Conservation (phyloP, 306 rosid species). For the Ochetophila trinervis region DNA sequence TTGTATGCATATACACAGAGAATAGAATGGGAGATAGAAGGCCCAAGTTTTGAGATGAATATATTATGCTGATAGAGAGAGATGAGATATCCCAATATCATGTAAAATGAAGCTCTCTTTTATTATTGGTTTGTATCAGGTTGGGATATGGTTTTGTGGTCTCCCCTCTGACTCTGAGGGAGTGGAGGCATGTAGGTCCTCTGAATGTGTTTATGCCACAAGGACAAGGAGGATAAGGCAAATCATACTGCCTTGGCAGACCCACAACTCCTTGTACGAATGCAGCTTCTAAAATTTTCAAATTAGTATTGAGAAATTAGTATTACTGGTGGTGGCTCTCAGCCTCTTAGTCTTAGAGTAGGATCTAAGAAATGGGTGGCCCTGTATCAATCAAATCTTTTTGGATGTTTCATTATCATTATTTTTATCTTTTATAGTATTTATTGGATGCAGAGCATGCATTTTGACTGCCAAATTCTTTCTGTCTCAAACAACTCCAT, state of each 20-base stretch:
- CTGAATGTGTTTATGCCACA: not conserved
- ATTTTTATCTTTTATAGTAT: no score
- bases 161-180: not conserved
- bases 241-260: conserved; percentile 1
- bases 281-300: no score
- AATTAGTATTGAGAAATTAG: no score
- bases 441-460: no score
- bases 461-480: no score
- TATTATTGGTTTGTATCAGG: not conserved
- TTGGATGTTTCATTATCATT: no score
- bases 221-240: not conserved
- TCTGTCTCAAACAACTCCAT: no score
- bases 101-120: not conserved
- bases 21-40: not conserved
- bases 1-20: not conserved
- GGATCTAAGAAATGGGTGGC: no score
- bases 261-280: no score
- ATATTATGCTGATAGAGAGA: not conserved
- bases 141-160: conserved; percentile 7
- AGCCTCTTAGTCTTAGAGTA: no score
- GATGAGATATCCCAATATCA: not conserved
- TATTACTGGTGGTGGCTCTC: no score
- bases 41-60: not conserved
- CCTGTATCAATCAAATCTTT: no score
- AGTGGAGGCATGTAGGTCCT: not conserved